Evolutionary conservation across 2,329 filamentous ascomycete genomes (phyloP).

Genomic region (Neobulgaria alba): DNA sequence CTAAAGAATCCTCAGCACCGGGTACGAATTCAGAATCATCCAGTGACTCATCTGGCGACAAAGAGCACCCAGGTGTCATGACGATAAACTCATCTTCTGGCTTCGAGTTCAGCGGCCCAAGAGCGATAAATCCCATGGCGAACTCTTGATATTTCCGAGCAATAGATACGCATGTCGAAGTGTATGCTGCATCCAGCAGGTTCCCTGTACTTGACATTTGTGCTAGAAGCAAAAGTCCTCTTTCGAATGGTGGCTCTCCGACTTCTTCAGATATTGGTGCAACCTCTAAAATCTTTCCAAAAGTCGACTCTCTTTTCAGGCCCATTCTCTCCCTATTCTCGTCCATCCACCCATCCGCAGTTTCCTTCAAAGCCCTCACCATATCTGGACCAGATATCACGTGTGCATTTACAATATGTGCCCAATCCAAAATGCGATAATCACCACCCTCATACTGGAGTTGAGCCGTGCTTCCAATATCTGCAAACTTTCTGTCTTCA

Average conservation of each 20-base stretch:
- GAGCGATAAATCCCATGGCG: slow-evolving; percentile 63
- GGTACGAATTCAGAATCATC: slow-evolving; percentile 27
- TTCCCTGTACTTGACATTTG: slow-evolving; percentile 79
- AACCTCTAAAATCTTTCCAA: slow-evolving; percentile 63
- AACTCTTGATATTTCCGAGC: slow-evolving; percentile 63
- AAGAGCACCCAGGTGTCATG: slow-evolving; percentile 76
- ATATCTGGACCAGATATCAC: slow-evolving; percentile 60
- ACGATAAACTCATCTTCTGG: slow-evolving; percentile 67
- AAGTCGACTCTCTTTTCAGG: slow-evolving; percentile 58
- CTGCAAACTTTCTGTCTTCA: slow-evolving; percentile 78
- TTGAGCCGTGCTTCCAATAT: slow-evolving; percentile 78
- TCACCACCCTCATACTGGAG: slow-evolving; percentile 70
- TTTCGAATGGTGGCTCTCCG: slow-evolving; percentile 58
- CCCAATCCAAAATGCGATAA: slow-evolving; percentile 70
- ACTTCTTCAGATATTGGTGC: slow-evolving; percentile 48
- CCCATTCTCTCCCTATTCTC: not conserved
- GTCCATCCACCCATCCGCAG: slow-evolving; percentile 31
- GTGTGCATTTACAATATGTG: slow-evolving; percentile 62
- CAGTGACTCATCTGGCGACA: slow-evolving; percentile 33
- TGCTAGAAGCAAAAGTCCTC: slow-evolving; percentile 72
- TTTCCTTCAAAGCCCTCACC: slow-evolving; percentile 52
- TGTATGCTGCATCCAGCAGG: slow-evolving; percentile 70
- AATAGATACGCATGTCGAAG: slow-evolving; percentile 64
- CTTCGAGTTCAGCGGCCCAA: slow-evolving; percentile 57
- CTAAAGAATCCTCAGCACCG: slow-evolving; percentile 59